Evolutionary conservation across 345 rosid species (phyloP).

Genomic region (Hibiscus trionum): DNA sequence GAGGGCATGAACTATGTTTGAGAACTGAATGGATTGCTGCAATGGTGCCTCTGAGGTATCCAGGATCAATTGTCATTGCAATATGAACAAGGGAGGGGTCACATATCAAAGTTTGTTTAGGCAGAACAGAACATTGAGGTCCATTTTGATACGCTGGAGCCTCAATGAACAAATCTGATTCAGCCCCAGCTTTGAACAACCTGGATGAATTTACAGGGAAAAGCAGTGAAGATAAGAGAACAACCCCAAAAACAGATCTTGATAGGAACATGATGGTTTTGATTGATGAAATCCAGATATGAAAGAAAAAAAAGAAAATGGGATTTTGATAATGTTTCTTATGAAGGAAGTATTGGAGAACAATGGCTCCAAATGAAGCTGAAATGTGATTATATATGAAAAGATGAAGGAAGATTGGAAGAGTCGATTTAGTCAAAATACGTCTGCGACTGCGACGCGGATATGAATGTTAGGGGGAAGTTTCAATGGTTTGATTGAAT

Average conservation of each 20-base stretch:
- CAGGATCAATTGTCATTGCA: conserved; percentile 75
- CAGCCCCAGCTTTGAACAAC: background rate
- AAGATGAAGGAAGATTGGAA: background rate
- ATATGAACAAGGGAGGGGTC: conserved; percentile 47
- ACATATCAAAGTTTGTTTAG: conserved; percentile 16
- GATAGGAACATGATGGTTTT: background rate
- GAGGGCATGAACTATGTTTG: conserved; percentile 71
- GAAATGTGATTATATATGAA: background rate
- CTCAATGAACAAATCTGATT: conserved; percentile 17
- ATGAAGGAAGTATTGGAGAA: background rate
- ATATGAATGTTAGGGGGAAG: background rate
- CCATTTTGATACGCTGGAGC: conserved; percentile 65
- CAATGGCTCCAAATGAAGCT: background rate
- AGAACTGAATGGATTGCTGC: conserved; percentile 72
- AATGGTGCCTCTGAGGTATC: conserved; percentile 63
- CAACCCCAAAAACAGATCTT: background rate
- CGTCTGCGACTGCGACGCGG: conserved; percentile 12
- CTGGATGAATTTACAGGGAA: background rate
- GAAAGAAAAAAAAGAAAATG: background rate
- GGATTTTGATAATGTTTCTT: background rate
- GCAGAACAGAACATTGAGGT: conserved; percentile 23
- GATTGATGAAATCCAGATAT: background rate
- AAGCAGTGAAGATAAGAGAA: background rate
- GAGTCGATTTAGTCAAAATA: background rate
- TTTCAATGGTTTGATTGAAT: background rate